Evolutionary conservation across 148 eudicot species (phyloP).

Genomic region (Chenopodium formosanum): DNA sequence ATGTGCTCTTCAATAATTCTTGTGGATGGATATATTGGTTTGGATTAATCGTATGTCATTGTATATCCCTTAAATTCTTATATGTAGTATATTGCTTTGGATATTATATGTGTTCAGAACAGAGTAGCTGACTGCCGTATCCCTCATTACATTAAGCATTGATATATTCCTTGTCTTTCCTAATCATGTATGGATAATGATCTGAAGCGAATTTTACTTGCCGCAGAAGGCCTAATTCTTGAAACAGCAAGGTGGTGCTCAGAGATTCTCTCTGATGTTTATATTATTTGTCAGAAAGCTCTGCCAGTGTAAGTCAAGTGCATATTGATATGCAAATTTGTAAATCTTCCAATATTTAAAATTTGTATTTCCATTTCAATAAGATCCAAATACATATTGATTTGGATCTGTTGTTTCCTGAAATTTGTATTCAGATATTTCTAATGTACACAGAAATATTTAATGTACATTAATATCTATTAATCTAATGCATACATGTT

Average conservation of each 20-base stretch:
- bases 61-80: background rate
- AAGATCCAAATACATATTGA: slow-evolving; percentile 8
- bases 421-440: background rate
- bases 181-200: background rate
- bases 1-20: background rate
- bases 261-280: slow-evolving; percentile 2
- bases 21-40: background rate
- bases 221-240: slow-evolving; percentile 7
- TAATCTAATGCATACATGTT: too few species aligned
- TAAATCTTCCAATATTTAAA: background rate
- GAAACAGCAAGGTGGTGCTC: slow-evolving; percentile 13
- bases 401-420: background rate
- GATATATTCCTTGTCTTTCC: background rate
- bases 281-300: background rate
- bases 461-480: background rate
- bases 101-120: background rate
- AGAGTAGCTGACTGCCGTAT: background rate
- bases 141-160: background rate
- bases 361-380: background rate
- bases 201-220: background rate
- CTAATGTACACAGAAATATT: background rate
- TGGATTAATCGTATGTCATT: background rate
- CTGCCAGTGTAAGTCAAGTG: background rate
- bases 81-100: too few species aligned
- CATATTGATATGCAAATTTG: slow-evolving; percentile 6